Percentiles rank a stretch among this genome's conserved stretches.
Evolutionary conservation across 2,329 filamentous ascomycete species (phyloP).

Genomic region (Talaromyces sp.): DNA sequence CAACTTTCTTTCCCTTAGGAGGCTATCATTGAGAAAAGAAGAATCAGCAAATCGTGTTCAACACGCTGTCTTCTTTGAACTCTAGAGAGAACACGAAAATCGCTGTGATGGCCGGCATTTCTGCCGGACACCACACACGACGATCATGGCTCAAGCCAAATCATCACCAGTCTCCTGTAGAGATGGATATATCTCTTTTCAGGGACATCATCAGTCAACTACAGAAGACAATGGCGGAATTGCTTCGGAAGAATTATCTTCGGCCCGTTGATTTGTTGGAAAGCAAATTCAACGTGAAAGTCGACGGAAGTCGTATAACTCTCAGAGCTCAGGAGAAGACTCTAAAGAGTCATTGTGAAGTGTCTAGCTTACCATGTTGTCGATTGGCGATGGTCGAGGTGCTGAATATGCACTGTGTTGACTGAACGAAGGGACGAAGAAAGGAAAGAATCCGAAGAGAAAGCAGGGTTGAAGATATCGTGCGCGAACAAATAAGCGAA

Average conservation of each 20-base stretch:
- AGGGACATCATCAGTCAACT: slow-evolving; percentile 23
- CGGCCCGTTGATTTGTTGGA: slow-evolving; percentile 23
- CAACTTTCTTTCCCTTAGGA: slow-evolving; percentile 99
- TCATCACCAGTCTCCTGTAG: slow-evolving; percentile 34
- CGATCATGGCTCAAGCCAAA: slow-evolving; percentile 58
- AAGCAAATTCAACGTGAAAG: slow-evolving; percentile 23
- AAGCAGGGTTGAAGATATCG: slow-evolving; percentile 10
- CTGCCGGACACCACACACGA: slow-evolving; percentile 20
- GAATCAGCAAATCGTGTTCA: slow-evolving; percentile 75
- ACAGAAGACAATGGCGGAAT: slow-evolving; percentile 36
- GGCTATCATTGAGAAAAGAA: slow-evolving; percentile 99
- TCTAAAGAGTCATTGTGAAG: slow-evolving; percentile 38
- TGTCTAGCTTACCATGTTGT: slow-evolving; percentile 61
- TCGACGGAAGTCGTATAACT: slow-evolving; percentile 22
- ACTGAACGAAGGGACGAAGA: slow-evolving; percentile 31
- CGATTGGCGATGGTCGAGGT: slow-evolving; percentile 48
- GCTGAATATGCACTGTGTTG: slow-evolving; percentile 43
- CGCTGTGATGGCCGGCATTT: slow-evolving; percentile 18
- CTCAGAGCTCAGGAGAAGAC: slow-evolving; percentile 40
- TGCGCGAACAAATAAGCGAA: slow-evolving; percentile 19
- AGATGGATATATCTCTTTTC: slow-evolving; percentile 4
- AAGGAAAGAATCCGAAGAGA: slow-evolving; percentile 18
- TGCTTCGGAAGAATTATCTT: slow-evolving; percentile 28
- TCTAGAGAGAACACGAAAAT: slow-evolving; percentile 68
- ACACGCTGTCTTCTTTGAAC: slow-evolving; percentile 76